Evolutionary conservation across 805 yeast genomes (phyloP), one percentile per base, ranked within the genome.

Genomic region (Gaillardinia entomophila): DNA sequence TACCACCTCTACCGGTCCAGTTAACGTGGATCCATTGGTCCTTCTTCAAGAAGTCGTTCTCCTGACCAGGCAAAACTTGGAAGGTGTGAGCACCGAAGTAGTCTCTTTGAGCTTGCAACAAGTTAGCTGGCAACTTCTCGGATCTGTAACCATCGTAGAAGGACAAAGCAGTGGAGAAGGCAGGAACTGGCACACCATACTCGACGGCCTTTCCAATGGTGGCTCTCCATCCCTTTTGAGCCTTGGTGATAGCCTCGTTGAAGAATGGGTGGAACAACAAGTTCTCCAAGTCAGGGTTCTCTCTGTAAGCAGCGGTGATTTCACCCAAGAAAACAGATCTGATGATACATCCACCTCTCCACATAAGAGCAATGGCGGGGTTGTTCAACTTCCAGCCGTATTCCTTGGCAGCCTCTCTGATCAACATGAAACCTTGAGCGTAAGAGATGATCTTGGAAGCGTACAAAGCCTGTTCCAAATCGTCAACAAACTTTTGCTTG

Each of bases 271-370:
- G 80, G 83, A 90, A 89, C 63, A 90, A 73, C 71, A 90, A 75
- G 82, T 89, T 89, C 75, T 89, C 96, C 58, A 90, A 74, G 48
- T 88, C 82, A 64, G 96, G 95, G 73, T 82, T 73, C 64, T 82
- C 79, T 71, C 92, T 85, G 83, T 82, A 90, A 49, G 98, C 98
- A 62, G 86, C 66, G 49, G 98, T 90, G 71, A 90, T 90, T 68
- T 90, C 97, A 59, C 81, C 97, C 60, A 90, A 75, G 84, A 90
- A 90, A 46, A 90, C 97, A 37, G 98, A 90, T 78, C 97, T 86
- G 71, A 90, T 90, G 68, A 90, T 90, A 78, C 98, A 90, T 55
- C 98, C 98, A 74, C 98, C 98, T 79, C 98, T 82, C 98, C 98
- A 90, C 97, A 90, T 90, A 57, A 92, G 78, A 51, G 97, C 97